Evolutionary conservation across 2,329 filamentous ascomycete species (phyloP).

Genomic region (Hypoxylon rubiginosum): DNA sequence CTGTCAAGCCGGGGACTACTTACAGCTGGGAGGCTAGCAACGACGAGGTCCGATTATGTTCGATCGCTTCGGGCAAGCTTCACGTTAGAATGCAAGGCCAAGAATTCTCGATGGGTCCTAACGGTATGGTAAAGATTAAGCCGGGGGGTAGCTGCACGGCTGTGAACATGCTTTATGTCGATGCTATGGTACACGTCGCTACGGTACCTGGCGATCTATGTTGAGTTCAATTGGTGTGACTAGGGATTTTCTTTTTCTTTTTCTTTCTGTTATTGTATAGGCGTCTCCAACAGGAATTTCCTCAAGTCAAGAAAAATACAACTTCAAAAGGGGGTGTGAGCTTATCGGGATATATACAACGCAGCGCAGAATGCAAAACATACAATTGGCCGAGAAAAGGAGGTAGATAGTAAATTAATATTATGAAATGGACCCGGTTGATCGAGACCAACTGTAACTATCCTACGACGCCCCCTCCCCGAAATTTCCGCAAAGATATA

Average conservation of each 20-base stretch:
- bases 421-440: not conserved
- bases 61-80: conserved; percentile 58
- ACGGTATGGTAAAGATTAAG: conserved; percentile 61
- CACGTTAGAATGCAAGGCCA: conserved; percentile 54
- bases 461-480: too few relatives aligned
- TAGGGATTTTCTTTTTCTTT: not conserved
- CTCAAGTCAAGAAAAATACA: not conserved
- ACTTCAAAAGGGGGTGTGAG: not conserved
- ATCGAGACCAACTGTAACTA: not conserved
- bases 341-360: not conserved
- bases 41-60: conserved; percentile 56
- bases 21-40: conserved; percentile 50
- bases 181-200: conserved; percentile 60
- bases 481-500: conserved; percentile 14
- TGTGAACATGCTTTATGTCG: conserved; percentile 60
- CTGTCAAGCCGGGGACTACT: conserved; percentile 56
- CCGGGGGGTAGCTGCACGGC: conserved; percentile 56
- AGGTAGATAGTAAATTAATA: not conserved
- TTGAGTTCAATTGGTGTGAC: not conserved
- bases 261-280: not conserved
- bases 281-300: not conserved
- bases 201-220: conserved; percentile 34
- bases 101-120: conserved; percentile 58
- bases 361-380: not conserved
- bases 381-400: not conserved